Conservation (phyloP, 768 basidiomycete species). For the Lactarius sp. region DNA sequence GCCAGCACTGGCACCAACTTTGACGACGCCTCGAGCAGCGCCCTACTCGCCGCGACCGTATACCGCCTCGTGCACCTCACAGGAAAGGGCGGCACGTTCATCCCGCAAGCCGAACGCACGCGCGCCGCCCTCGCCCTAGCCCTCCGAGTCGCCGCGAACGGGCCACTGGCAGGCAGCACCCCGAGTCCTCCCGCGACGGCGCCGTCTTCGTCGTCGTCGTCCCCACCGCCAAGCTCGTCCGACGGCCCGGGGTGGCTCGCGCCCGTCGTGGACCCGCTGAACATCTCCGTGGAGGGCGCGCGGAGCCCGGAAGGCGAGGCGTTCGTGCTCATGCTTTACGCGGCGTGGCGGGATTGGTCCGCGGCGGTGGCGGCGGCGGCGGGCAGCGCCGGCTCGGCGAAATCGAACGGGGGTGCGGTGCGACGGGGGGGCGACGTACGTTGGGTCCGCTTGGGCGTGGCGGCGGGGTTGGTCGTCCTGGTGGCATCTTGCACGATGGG, state of each 20-base stretch:
- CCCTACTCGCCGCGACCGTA: slow-evolving; percentile 70
- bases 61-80: slow-evolving; percentile 63
- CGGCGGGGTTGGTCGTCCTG: too few relatives aligned
- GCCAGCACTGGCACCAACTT: slow-evolving; percentile 49
- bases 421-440: too few relatives aligned
- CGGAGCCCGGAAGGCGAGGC: slow-evolving; percentile 74
- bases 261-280: slow-evolving; percentile 72
- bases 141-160: slow-evolving; percentile 24
- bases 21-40: slow-evolving; percentile 66
- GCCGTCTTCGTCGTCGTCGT: too few relatives aligned
- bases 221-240: slow-evolving; percentile 20
- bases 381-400: slow-evolving; percentile 43
- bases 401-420: too few relatives aligned
- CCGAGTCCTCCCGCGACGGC: too few relatives aligned
- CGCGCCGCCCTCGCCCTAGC: slow-evolving; percentile 40
- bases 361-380: slow-evolving; percentile 29
- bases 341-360: slow-evolving; percentile 75
- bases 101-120: slow-evolving; percentile 55
- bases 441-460: too few relatives aligned
- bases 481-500: too few relatives aligned
- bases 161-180: too few relatives aligned
- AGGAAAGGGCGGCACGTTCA: slow-evolving; percentile 39
- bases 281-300: slow-evolving; percentile 42
- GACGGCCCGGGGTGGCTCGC: slow-evolving; percentile 66
- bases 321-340: slow-evolving; percentile 70